Evolutionary conservation across 2,329 filamentous ascomycete genomes (phyloP).

Genomic region (Colletotrichum orbiculare): DNA sequence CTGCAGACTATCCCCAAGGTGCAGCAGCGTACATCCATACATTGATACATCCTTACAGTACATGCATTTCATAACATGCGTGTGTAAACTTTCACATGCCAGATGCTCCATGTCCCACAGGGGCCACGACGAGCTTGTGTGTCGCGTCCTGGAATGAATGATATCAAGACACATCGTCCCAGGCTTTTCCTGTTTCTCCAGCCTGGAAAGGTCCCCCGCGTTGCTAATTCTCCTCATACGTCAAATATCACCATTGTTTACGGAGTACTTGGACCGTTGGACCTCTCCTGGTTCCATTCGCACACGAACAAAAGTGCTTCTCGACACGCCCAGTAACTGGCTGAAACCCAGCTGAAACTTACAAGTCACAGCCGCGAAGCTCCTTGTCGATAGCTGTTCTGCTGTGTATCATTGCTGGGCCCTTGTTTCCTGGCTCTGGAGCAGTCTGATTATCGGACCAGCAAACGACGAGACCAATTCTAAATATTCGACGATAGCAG

Average conservation of each 20-base stretch:
- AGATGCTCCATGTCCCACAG: neutral
- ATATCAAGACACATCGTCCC: conserved; percentile 13
- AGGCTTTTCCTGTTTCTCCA: neutral
- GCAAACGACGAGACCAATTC: conserved; percentile 1
- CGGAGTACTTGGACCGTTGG: neutral
- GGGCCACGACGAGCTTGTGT: too few relatives aligned
- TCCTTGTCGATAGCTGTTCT: conserved; percentile 10
- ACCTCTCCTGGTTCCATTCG: conserved; percentile 18
- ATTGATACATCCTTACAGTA: too few relatives aligned
- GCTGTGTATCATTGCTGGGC: neutral
- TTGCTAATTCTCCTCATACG: too few relatives aligned
- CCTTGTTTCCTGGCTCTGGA: too few relatives aligned
- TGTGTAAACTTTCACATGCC: conserved; percentile 27
- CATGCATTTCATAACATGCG: too few relatives aligned
- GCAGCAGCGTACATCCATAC: too few relatives aligned
- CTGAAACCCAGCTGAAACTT: conserved; percentile 36
- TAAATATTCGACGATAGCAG: neutral
- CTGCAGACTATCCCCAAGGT: too few relatives aligned
- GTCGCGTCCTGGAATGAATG: neutral
- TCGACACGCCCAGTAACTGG: conserved; percentile 14
- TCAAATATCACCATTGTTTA: neutral
- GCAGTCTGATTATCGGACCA: neutral
- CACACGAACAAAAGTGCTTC: conserved; percentile 4
- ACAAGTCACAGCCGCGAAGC: conserved; percentile 11
- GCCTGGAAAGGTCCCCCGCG: too few relatives aligned